Base-by-base conservation (phyloP, 179 eudicot species). In the Silene coronaria region DNA sequence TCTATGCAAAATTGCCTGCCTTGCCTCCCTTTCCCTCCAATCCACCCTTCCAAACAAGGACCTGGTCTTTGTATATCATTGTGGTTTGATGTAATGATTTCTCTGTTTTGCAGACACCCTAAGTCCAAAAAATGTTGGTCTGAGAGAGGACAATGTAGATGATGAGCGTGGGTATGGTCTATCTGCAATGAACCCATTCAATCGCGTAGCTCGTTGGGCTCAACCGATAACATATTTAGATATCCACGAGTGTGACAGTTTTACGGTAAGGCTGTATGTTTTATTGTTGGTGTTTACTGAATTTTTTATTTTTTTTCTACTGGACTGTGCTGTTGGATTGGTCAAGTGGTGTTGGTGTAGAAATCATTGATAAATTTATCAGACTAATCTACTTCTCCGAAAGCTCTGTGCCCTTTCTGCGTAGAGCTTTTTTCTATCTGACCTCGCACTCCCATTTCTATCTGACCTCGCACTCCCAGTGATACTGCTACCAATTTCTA, bases 161-260 rank as follows among this genome's bases (percentile, higher is more conserved):
- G 93, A 86, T 85, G 97, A 95, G 53, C 86, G 97, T 64, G 99
- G 99, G 64, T 90, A 87, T 89, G 99, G 97, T 30, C 78, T 89
- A 76, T 87, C 89, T 67, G 82, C 79, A 21, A 75, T 88, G 61
- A 88, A 86, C 72, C 82, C 76, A 57, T 89, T 88, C 61, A 91
- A 71, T 75, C 81, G 97, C 75, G 88, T 80, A 9, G 86, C 84
- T 73, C 85, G 93, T 76, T 95, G 99, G 99, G 89, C 93, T 75
- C 97, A 92, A 74, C 95, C 99, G 17, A 88, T 95, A 77, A 92
- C 97, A 19, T 95, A 92, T 67, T 73, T 95, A 63, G 95, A 91
- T 80, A 62, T 92, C 78, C 89, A 89, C n/a, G 97, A 92, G 74
- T 79, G 84, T 74, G 85, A 87, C 61, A 84, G 75, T 73, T 95